Evolutionary conservation across 108 stramenopile species (phyloP).

Genomic region (Seminavis robusta): DNA sequence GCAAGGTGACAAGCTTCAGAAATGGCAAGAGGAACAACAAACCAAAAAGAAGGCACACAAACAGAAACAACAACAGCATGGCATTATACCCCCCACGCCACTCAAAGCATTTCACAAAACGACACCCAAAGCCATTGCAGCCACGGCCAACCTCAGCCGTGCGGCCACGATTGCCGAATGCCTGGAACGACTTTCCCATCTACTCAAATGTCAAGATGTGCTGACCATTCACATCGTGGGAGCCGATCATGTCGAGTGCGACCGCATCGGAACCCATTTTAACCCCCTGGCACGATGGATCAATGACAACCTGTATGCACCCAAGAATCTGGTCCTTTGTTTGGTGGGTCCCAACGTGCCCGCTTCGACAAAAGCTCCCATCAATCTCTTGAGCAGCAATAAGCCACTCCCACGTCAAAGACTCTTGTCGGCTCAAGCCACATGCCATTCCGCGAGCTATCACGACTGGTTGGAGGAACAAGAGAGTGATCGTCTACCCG

Average conservation of each 20-base stretch:
- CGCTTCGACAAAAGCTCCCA: constrained; percentile 3
- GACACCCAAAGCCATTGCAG: constrained; percentile 52
- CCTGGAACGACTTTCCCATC: constrained; percentile 41
- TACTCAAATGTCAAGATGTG: constrained; percentile 19
- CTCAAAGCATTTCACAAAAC: constrained; percentile 45
- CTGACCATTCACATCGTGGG: constrained; percentile 72
- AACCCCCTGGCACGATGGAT: constrained; percentile 74
- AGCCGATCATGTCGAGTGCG: constrained; percentile 77
- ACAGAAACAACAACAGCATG: constrained; percentile 14
- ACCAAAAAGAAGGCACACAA: not conserved
- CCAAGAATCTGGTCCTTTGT: constrained; percentile 31
- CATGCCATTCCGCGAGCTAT: constrained; percentile 59
- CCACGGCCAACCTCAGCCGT: constrained; percentile 60
- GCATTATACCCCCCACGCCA: constrained; percentile 44
- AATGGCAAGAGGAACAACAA: not conserved
- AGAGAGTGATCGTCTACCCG: constrained; percentile 20
- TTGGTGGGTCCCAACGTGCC: constrained; percentile 73
- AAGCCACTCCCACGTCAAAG: constrained; percentile 1
- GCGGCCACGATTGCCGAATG: constrained; percentile 81
- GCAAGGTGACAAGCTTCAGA: constrained; percentile 1
- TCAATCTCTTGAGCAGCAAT: constrained; percentile 39
- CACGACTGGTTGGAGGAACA: constrained; percentile 41
- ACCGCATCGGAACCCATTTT: constrained; percentile 47
- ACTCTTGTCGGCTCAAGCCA: constrained; percentile 41
- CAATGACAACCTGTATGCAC: not conserved